Conservation (phyloP, 2,329 filamentous ascomycete species). For the Nectriaceae sp. region DNA sequence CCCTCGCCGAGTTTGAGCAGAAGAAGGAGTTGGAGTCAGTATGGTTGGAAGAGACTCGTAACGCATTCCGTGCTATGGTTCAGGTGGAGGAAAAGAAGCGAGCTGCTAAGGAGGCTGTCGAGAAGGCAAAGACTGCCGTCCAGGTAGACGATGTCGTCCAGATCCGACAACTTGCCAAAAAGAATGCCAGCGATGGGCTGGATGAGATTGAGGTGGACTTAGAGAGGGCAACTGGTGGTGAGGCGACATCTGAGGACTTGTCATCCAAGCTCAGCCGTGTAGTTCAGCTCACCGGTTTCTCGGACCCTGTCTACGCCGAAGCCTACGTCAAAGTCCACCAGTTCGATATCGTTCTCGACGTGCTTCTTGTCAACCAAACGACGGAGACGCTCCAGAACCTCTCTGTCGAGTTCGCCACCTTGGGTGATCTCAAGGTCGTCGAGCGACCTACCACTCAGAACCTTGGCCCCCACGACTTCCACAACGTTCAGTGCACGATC, state of each 20-base stretch:
- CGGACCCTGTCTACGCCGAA: slow-evolving; percentile 97
- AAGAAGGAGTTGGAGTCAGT: slow-evolving; percentile 90
- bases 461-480: slow-evolving; percentile 91
- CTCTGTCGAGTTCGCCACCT: slow-evolving; percentile 96
- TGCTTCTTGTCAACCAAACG: slow-evolving; percentile 95
- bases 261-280: slow-evolving; percentile 94
- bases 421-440: slow-evolving; percentile 96
- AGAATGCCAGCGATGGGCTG: slow-evolving; percentile 76
- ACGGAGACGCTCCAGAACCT: slow-evolving; percentile 95
- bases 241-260: slow-evolving; percentile 79
- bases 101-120: slow-evolving; percentile 87
- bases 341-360: slow-evolving; percentile 96
- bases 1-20: slow-evolving; percentile 84
- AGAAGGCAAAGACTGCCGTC: slow-evolving; percentile 90
- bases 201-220: slow-evolving; percentile 89
- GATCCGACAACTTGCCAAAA: slow-evolving; percentile 91
- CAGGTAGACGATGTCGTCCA: slow-evolving; percentile 94
- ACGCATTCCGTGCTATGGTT: slow-evolving; percentile 96
- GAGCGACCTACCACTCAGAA: slow-evolving; percentile 97
- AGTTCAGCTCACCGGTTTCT: slow-evolving; percentile 97
- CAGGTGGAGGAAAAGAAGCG: slow-evolving; percentile 97
- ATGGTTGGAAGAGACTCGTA: slow-evolving; percentile 91
- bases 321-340: slow-evolving; percentile 98
- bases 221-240: slow-evolving; percentile 91
- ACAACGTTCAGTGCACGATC: slow-evolving; percentile 98